phyloP scores from a whole-genome alignment of 2,329 filamentous ascomycete species.

The Chaetothyriales sp. region DNA sequence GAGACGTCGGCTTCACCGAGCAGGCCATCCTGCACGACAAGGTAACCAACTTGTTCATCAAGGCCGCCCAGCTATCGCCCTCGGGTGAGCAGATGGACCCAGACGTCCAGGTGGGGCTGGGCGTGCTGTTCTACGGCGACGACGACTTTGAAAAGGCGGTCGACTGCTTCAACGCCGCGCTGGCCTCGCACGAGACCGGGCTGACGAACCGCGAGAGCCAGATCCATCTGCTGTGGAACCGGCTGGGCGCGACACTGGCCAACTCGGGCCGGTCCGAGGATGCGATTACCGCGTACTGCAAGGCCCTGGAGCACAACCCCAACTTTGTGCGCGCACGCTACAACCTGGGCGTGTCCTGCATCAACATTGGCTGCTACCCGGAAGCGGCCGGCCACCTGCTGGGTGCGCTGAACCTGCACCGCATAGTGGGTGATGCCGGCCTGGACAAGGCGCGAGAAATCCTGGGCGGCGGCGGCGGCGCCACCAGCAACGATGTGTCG shows the following conservation, averaged over 20 bases:
- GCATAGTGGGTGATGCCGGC: slow-evolving; percentile 73
- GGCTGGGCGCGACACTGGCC: slow-evolving; percentile 84
- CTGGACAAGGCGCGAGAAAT: slow-evolving; percentile 72
- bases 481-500: slow-evolving; percentile 32
- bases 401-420: slow-evolving; percentile 87
- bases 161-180: slow-evolving; percentile 88
- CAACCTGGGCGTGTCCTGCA: slow-evolving; percentile 90
- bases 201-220: slow-evolving; percentile 71
- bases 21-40: slow-evolving; percentile 77
- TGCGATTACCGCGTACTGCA: slow-evolving; percentile 90
- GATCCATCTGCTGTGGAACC: slow-evolving; percentile 91
- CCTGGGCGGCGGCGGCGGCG: slow-evolving; percentile 39
- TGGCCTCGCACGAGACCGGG: slow-evolving; percentile 72
- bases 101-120: slow-evolving; percentile 91
- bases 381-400: slow-evolving; percentile 88
- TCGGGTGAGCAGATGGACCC: slow-evolving; percentile 94
- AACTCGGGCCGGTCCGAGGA: slow-evolving; percentile 90
- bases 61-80: slow-evolving; percentile 79
- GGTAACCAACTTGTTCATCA: slow-evolving; percentile 80
- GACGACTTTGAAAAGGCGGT: slow-evolving; percentile 98
- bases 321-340: slow-evolving; percentile 97
- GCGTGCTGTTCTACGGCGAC: slow-evolving; percentile 91
- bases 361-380: slow-evolving; percentile 90
- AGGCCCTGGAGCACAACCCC: slow-evolving; percentile 72
- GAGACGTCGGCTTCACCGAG: slow-evolving; percentile 90